Conservation (phyloP, 768 basidiomycete genomes). For the Cyclocybe aegerita region DNA sequence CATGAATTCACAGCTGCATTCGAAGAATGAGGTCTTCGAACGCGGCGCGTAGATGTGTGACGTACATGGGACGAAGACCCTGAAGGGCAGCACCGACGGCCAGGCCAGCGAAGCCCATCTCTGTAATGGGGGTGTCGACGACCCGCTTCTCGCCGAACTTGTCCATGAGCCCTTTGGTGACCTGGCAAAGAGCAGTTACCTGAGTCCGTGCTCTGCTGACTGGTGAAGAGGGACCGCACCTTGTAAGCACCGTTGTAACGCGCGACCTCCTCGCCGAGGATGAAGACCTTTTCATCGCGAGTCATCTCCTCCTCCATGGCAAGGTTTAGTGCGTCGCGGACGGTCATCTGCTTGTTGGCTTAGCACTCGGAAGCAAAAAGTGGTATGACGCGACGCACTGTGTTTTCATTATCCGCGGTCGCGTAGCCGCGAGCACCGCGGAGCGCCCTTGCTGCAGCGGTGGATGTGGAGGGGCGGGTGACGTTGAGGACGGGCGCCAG, state of each 20-base stretch:
- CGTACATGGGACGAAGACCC: slow-evolving; percentile 90
- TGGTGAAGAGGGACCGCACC: slow-evolving; percentile 39
- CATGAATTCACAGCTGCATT: slow-evolving; percentile 94
- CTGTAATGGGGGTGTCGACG: slow-evolving; percentile 95
- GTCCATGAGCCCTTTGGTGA: slow-evolving; percentile 98
- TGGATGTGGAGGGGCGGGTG: slow-evolving; percentile 43
- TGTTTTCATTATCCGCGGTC: slow-evolving; percentile 47
- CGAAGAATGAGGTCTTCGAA: slow-evolving; percentile 6
- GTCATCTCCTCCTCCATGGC: slow-evolving; percentile 99
- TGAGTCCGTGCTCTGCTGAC: slow-evolving; percentile 9
- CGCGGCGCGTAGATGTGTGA: neutral
- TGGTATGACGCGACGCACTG: slow-evolving; percentile 30
- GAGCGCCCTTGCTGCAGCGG: slow-evolving; percentile 39
- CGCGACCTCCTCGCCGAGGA: slow-evolving; percentile 97
- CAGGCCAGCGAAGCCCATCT: slow-evolving; percentile 98
- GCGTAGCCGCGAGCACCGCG: slow-evolving; percentile 61
- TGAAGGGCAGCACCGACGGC: slow-evolving; percentile 94
- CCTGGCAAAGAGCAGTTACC: slow-evolving; percentile 40
- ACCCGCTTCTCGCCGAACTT: slow-evolving; percentile 99
- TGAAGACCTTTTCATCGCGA: slow-evolving; percentile 91
- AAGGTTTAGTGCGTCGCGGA: slow-evolving; percentile 94
- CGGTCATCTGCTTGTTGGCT: slow-evolving; percentile 73
- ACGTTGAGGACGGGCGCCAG: slow-evolving; percentile 58
- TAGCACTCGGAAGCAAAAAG: slow-evolving; percentile 9
- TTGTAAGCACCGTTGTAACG: slow-evolving; percentile 98